Conservation (phyloP, 116 monocot genomes). For the Thalassia testudinum region DNA sequence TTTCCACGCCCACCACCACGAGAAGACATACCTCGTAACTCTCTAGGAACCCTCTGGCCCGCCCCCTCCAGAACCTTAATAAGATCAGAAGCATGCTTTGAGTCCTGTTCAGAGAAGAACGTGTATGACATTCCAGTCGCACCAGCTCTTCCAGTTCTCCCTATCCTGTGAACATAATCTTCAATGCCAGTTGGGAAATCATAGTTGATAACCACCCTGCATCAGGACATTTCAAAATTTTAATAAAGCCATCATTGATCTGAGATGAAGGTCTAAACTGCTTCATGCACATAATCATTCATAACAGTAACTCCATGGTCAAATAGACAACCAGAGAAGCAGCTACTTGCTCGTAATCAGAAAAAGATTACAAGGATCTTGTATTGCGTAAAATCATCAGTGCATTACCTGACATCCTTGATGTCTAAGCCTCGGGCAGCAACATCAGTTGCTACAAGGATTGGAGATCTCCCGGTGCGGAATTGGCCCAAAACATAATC, state of each 20-base stretch:
- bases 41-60: slow-evolving; percentile 55
- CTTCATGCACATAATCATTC: no score
- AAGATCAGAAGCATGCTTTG: slow-evolving; percentile 70
- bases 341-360: no score
- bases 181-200: slow-evolving; percentile 89
- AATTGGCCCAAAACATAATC: slow-evolving; percentile 59
- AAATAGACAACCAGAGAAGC: no score
- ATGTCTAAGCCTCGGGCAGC: slow-evolving; percentile 85
- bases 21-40: slow-evolving; percentile 30
- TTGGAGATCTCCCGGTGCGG: slow-evolving; percentile 58
- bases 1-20: slow-evolving; percentile 15
- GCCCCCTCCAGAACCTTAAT: slow-evolving; percentile 76
- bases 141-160: slow-evolving; percentile 81
- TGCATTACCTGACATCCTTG: slow-evolving; percentile 71
- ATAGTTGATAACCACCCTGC: slow-evolving; percentile 85
- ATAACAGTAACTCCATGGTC: no score
- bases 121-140: slow-evolving; percentile 75
- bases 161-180: slow-evolving; percentile 92
- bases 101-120: slow-evolving; percentile 72
- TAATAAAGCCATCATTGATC: no score
- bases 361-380: background rate
- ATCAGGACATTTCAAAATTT: no score
- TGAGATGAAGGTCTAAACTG: no score
- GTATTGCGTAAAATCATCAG: background rate
- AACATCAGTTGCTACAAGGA: slow-evolving; percentile 86